A percentile compares a stretch with the other conserved stretches of the same genome.
Conservation (phyloP, 495 filamentous ascomycete species). For the Podospora appendiculata region DNA sequence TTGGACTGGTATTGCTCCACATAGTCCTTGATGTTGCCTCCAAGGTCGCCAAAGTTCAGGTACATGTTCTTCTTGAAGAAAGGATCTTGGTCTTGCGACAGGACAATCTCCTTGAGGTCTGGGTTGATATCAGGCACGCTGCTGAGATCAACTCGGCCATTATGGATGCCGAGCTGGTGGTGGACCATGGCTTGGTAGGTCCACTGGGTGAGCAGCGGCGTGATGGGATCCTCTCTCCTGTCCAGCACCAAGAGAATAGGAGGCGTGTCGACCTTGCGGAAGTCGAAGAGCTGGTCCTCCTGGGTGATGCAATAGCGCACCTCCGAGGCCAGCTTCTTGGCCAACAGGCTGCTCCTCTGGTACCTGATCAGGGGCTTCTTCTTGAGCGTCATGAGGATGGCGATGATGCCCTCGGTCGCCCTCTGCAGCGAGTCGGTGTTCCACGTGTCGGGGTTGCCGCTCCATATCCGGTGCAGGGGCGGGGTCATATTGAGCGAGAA, state of each 20-base stretch:
- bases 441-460: conserved; percentile 79
- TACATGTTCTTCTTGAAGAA: conserved; percentile 99
- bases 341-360: conserved; percentile 82
- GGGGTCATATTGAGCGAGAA: conserved; percentile 73
- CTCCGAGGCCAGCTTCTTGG: conserved; percentile 88
- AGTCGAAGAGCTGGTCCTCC: conserved; percentile 96
- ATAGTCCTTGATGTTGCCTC: conserved; percentile 97
- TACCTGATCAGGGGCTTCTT: conserved; percentile 95
- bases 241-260: conserved; percentile 88
- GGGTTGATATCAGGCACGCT: conserved; percentile 82
- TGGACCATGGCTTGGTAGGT: conserved; percentile 99
- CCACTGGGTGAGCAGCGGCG: conserved; percentile 94
- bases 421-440: conserved; percentile 79
- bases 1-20: conserved; percentile 96
- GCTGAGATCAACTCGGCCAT: conserved; percentile 81
- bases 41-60: conserved; percentile 94
- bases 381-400: conserved; percentile 75
- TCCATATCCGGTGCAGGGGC: conserved; percentile 70
- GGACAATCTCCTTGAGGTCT: conserved; percentile 89
- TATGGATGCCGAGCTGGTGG: conserved; percentile 86
- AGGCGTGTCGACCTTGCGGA: conserved; percentile 88
- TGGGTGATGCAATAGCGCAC: conserved; percentile 88
- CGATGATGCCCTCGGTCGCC: conserved; percentile 78
- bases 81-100: conserved; percentile 95
- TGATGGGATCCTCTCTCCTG: conserved; percentile 89